Percentiles rank a stretch among this genome's conserved stretches.
phyloP scores from a whole-genome alignment of 2,329 filamentous ascomycete species.

The Microdochium trichocladiopsis region DNA sequence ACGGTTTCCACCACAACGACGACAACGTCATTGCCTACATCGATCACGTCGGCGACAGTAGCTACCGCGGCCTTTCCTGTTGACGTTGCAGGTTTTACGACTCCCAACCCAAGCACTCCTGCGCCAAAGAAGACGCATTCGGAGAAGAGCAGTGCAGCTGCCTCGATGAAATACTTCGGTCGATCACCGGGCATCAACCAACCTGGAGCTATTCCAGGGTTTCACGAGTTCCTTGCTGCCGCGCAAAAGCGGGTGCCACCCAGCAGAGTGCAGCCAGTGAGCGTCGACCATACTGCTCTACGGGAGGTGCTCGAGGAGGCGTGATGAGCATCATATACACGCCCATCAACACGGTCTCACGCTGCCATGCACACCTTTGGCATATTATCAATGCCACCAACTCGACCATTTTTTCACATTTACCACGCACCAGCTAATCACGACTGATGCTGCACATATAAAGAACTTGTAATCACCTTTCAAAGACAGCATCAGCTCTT shows the following conservation, averaged over 20 bases:
- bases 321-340: conserved; percentile 7
- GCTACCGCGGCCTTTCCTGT: background rate
- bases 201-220: conserved; percentile 65
- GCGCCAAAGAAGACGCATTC: background rate
- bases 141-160: background rate
- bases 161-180: conserved; percentile 14
- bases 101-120: background rate
- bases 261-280: conserved; percentile 48
- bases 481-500: no score
- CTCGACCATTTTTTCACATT: no score
- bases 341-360: no score
- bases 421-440: no score
- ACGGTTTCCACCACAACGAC: conserved; percentile 21
- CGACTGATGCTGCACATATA: no score
- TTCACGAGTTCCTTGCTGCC: conserved; percentile 48
- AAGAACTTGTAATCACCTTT: no score
- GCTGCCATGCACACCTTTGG: no score
- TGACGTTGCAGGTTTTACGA: background rate
- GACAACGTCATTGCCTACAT: conserved; percentile 5
- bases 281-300: conserved; percentile 53
- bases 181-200: conserved; percentile 73
- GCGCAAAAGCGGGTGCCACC: conserved; percentile 45
- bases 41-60: background rate
- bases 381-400: background rate
- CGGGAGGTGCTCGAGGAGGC: conserved; percentile 47